Percentiles rank a stretch among this genome's conserved stretches.
Evolutionary conservation across 805 yeast genomes (phyloP).

Genomic region (Saccharomyces paradoxus): DNA sequence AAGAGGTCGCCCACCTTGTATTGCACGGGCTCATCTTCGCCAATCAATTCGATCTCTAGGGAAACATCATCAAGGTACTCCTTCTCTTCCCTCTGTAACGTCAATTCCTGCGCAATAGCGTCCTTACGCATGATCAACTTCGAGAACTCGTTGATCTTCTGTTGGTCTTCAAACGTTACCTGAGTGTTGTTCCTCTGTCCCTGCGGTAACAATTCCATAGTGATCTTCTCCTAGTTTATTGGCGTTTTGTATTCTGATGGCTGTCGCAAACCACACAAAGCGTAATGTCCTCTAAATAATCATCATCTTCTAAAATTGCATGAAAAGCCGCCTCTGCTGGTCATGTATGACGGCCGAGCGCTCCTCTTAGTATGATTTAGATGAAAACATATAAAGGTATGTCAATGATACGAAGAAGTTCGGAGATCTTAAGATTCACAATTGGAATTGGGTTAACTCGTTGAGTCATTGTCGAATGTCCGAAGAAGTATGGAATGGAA

Average conservation of each 20-base stretch:
- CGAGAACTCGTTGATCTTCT: conserved; percentile 80
- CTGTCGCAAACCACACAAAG: neutral
- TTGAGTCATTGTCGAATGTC: conserved; percentile 14
- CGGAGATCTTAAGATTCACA: neutral
- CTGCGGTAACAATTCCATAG: conserved; percentile 32
- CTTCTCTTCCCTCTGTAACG: conserved; percentile 53
- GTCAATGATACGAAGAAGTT: neutral
- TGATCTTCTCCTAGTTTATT: neutral
- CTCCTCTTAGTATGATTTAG: neutral
- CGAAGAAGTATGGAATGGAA: conserved; percentile 27
- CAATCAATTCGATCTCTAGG: conserved; percentile 78
- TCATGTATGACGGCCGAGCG: neutral
- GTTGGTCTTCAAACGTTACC: conserved; percentile 62
- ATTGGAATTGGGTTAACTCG: neutral
- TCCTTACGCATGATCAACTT: conserved; percentile 70
- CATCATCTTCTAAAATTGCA: neutral
- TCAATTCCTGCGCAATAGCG: conserved; percentile 41
- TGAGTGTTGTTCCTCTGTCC: conserved; percentile 35
- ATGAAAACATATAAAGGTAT: neutral
- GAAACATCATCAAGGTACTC: conserved; percentile 83
- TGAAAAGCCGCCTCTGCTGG: neutral
- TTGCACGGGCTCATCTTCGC: conserved; percentile 61
- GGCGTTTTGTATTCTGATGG: conserved; percentile 1
- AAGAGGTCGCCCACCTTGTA: conserved; percentile 78
- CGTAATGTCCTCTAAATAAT: neutral